A percentile compares a stretch with the other conserved stretches of the same genome.
Conservation (phyloP, 441 rosid genomes). For the Syzygium syzygioides region DNA sequence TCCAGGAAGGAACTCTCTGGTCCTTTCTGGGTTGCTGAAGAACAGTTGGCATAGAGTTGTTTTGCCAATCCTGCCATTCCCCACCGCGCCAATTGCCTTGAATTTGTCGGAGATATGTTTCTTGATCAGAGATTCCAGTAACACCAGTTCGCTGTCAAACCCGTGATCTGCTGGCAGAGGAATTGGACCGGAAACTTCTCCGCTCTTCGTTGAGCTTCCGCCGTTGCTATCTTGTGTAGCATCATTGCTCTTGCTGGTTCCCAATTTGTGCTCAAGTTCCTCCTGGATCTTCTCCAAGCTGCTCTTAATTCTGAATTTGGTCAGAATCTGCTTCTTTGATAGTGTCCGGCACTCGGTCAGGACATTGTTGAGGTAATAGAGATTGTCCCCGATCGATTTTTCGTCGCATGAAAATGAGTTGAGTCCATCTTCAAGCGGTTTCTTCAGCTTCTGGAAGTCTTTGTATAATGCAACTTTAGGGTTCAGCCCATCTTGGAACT, state of each 20-base stretch:
- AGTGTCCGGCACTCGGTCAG: not conserved
- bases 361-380: not conserved
- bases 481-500: not conserved
- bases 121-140: conserved; percentile 22
- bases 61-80: conserved; percentile 37
- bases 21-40: conserved; percentile 15
- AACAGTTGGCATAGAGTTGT: conserved; percentile 29
- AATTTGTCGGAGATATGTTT: not conserved
- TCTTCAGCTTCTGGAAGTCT: not conserved
- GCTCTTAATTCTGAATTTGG: not conserved
- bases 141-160: conserved; percentile 21
- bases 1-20: conserved; percentile 19
- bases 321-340: not conserved
- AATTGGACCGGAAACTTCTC: not conserved
- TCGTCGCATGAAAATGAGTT: not conserved
- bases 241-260: not conserved
- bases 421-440: not conserved
- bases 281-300: not conserved
- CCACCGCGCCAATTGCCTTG: conserved; percentile 25
- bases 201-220: not conserved
- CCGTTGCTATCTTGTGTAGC: not conserved
- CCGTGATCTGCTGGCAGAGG: conserved; percentile 1
- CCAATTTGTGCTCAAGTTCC: not conserved
- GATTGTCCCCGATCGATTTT: not conserved
- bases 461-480: not conserved